Conservation (phyloP, 805 yeast genomes). For the Cyberlindnera maritima region DNA sequence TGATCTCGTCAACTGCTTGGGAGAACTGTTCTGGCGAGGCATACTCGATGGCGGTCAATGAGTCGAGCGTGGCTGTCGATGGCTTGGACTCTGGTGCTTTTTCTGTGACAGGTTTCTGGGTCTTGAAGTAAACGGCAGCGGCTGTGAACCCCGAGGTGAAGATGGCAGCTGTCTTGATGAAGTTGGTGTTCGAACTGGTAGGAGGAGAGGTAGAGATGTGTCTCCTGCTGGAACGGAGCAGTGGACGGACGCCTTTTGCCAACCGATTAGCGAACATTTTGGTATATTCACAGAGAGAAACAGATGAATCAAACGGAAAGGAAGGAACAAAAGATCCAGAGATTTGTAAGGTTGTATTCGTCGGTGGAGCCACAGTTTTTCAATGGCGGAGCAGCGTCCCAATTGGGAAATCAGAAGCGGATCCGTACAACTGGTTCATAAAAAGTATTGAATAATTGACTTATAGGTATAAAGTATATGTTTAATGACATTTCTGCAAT, state of each 20-base stretch:
- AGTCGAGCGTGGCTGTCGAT: conserved; percentile 35
- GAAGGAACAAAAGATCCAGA: no score
- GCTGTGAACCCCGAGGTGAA: conserved; percentile 20
- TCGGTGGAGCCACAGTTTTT: not conserved
- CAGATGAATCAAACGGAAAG: no score
- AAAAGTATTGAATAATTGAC: no score
- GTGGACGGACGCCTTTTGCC: not conserved
- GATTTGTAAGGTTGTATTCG: no score
- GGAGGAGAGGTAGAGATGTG: not conserved
- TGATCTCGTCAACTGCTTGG: conserved; percentile 41
- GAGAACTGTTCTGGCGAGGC: conserved; percentile 37
- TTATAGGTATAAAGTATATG: not conserved
- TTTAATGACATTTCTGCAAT: not conserved
- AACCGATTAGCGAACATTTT: not conserved
- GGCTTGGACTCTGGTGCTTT: conserved; percentile 1
- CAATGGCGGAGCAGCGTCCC: not conserved
- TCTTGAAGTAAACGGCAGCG: conserved; percentile 10
- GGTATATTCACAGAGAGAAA: no score
- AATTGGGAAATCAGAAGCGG: not conserved
- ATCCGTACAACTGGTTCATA: not conserved
- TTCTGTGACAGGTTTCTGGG: not conserved
- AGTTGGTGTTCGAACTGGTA: not conserved
- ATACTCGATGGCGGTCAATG: conserved; percentile 38
- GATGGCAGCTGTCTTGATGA: conserved; percentile 7
- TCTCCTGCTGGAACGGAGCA: not conserved